A percentile compares a stretch with the other conserved stretches of the same genome.
phyloP scores from a whole-genome alignment of 306 rosid genomes.

The Canavalia gladiata region DNA sequence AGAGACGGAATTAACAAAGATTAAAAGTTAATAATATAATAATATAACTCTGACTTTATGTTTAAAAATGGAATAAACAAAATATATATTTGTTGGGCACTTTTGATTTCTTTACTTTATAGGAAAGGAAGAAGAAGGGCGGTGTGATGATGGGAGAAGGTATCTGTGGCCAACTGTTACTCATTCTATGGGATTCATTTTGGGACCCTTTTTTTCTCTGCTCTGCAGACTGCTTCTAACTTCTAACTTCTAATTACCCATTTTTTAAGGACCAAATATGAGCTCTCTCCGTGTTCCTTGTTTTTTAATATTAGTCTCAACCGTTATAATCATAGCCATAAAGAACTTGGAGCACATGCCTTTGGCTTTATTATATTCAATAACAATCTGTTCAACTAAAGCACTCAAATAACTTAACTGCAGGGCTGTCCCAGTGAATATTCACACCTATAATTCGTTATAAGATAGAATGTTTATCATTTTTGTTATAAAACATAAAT shows the following conservation, averaged over 20 bases:
- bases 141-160: slow-evolving; percentile 49
- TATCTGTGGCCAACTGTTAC: slow-evolving; percentile 35
- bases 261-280: slow-evolving; percentile 5
- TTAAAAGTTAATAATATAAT: not conserved
- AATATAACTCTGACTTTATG: not conserved
- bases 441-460: no score
- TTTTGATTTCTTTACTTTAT: slow-evolving; percentile 36
- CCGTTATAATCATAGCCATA: slow-evolving; percentile 6
- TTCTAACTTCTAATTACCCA: not conserved
- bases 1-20: not conserved
- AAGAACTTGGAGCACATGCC: slow-evolving; percentile 25
- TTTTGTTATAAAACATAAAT: no score
- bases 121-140: slow-evolving; percentile 34
- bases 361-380: not conserved
- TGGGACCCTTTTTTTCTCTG: slow-evolving; percentile 39
- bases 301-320: slow-evolving; percentile 11
- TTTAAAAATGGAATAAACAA: not conserved
- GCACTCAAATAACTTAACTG: not conserved
- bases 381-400: slow-evolving; percentile 13
- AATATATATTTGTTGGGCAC: not conserved
- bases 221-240: not conserved
- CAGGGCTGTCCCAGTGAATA: no score
- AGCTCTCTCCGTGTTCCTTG: not conserved
- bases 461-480: no score
- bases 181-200: not conserved